A percentile compares a stretch with the other conserved stretches of the same genome.
phyloP scores from a whole-genome alignment of 2,329 filamentous ascomycete species.

The Diaporthe aspalathi region DNA sequence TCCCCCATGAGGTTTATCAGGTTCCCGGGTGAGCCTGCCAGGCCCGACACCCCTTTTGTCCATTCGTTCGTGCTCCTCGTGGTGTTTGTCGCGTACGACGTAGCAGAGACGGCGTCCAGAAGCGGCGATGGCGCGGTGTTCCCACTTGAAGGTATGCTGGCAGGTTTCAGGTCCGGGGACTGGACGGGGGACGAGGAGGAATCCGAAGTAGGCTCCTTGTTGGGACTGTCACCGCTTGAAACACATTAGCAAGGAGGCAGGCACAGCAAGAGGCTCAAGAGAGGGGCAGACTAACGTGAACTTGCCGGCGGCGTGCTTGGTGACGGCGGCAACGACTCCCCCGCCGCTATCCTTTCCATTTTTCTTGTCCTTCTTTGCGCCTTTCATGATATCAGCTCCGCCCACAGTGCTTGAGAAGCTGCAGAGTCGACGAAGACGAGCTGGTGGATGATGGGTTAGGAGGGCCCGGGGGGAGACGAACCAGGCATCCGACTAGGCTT shows the following conservation, averaged over 20 bases:
- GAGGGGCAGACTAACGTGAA: constrained; percentile 57
- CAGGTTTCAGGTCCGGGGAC: constrained; percentile 60
- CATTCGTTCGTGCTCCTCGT: constrained; percentile 62
- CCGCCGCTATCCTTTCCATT: constrained; percentile 63
- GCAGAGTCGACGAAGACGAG: constrained; percentile 26
- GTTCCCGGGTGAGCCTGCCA: constrained; percentile 65
- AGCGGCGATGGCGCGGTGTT: constrained; percentile 57
- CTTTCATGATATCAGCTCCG: constrained; percentile 46
- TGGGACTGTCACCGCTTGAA: constrained; percentile 48
- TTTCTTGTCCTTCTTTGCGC: constrained; percentile 65
- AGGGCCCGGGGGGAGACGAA: constrained; percentile 38
- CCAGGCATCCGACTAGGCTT: constrained; percentile 39
- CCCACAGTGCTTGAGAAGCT: constrained; percentile 20
- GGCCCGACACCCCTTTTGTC: constrained; percentile 52
- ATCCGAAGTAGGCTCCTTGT: constrained; percentile 51
- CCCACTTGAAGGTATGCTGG: constrained; percentile 54
- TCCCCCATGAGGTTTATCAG: constrained; percentile 63
- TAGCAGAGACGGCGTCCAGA: constrained; percentile 60
- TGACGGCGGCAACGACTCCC: constrained; percentile 65
- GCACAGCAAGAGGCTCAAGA: constrained; percentile 43
- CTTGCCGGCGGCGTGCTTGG: constrained; percentile 63
- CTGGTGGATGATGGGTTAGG: constrained; percentile 35
- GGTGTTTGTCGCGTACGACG: constrained; percentile 61
- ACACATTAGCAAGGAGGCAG: constrained; percentile 40
- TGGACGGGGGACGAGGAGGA: constrained; percentile 57